These are phyloP conservation scores for Mycena filopes DNA, from an alignment of 768 basidiomycete species.

Conservation along the genomic window DNA sequence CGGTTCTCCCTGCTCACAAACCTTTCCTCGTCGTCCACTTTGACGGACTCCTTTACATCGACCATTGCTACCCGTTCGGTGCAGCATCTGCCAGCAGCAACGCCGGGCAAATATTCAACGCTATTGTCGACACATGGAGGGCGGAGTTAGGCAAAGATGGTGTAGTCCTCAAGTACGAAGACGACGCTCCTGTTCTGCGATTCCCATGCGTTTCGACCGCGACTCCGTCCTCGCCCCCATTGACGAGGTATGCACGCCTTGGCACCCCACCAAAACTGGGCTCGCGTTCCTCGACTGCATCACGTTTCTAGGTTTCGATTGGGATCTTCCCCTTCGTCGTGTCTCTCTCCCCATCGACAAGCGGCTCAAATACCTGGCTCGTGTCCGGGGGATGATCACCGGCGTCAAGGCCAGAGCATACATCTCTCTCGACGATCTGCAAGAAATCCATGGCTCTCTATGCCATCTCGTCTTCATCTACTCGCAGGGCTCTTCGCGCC, in stretches of 20 bases:
- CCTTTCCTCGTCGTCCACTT: conserved; percentile 25
- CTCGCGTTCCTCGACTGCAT: conserved; percentile 31
- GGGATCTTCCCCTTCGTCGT: conserved; percentile 37
- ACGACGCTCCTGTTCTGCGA: conserved; percentile 10
- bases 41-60: conserved; percentile 20
- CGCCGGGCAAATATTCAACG: no score
- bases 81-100: conserved; percentile 24
- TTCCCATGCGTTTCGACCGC: conserved; percentile 25
- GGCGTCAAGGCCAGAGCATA: no score
- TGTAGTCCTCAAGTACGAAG: conserved; percentile 29
- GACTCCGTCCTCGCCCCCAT: conserved; percentile 5
- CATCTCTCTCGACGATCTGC: background rate
- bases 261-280: conserved; percentile 37
- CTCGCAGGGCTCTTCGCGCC: background rate
- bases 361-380: conserved; percentile 35
- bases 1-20: conserved; percentile 26
- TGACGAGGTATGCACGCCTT: conserved; percentile 32
- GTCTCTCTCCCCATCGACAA: conserved; percentile 42
- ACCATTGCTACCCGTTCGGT: conserved; percentile 36
- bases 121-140: conserved; percentile 25
- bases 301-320: conserved; percentile 42
- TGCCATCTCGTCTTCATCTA: conserved; percentile 8
- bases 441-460: background rate
- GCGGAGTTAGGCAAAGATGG: background rate
- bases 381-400: background rate